phyloP scores from a whole-genome alignment of 2,329 filamentous ascomycete genomes.

The Thelonectria blattea region DNA sequence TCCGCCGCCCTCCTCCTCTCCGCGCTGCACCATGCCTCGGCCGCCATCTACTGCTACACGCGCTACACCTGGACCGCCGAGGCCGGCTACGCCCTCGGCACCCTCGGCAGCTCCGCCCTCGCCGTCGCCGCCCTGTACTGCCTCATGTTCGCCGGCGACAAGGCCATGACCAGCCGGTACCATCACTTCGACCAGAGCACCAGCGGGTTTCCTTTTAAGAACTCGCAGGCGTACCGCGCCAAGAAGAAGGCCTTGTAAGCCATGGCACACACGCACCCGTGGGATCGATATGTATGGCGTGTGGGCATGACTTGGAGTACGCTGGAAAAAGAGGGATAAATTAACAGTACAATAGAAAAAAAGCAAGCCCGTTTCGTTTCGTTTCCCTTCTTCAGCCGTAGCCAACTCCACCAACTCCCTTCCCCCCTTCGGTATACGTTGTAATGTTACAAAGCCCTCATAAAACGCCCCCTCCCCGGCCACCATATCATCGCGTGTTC shows the following conservation, averaged over 20 bases:
- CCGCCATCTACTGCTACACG: constrained; percentile 71
- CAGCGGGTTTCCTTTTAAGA: constrained; percentile 48
- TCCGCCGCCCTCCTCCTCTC: constrained; percentile 71
- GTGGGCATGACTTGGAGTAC: no score
- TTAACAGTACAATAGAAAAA: constrained; percentile 5
- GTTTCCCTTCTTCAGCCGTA: constrained; percentile 15
- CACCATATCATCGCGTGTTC: neutral
- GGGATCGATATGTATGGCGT: no score
- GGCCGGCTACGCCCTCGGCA: constrained; percentile 65
- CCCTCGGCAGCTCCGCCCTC: constrained; percentile 61
- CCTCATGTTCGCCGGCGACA: constrained; percentile 47
- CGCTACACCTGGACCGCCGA: constrained; percentile 65
- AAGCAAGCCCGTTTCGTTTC: constrained; percentile 8
- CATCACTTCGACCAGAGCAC: constrained; percentile 48
- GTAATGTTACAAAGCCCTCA: constrained; percentile 26
- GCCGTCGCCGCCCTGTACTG: constrained; percentile 58
- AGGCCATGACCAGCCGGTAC: constrained; percentile 45
- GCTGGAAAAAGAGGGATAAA: neutral
- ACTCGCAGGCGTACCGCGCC: constrained; percentile 44
- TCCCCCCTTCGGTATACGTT: constrained; percentile 19
- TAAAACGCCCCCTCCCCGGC: neutral
- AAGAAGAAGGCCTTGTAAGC: constrained; percentile 47
- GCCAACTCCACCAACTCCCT: constrained; percentile 37
- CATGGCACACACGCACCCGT: no score
- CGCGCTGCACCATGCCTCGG: constrained; percentile 66